These are phyloP conservation scores for Orbilia blumenaviensis DNA, from an alignment of 2,329 filamentous ascomycete species.

Conservation along the genomic window DNA sequence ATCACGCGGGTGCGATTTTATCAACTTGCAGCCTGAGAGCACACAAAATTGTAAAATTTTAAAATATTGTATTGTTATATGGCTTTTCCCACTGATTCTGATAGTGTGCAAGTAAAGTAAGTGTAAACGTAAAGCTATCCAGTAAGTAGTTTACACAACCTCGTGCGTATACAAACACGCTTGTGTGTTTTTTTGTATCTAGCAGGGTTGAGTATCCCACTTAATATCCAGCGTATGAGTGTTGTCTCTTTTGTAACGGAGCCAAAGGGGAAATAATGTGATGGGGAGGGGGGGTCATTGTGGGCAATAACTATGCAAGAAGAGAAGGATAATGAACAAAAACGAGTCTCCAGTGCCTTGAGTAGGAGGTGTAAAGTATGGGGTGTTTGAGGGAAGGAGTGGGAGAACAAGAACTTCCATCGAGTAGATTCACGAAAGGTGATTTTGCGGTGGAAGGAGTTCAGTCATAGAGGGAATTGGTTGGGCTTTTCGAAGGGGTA, in stretches of 20 bases:
- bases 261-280: not conserved
- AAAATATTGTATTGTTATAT: no score
- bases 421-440: not conserved
- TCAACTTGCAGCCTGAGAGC: no score
- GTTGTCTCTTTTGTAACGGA: not conserved
- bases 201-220: no score
- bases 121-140: no score
- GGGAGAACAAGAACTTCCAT: not conserved
- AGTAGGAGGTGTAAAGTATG: not conserved
- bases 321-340: not conserved
- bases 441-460: not conserved
- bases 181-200: no score
- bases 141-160: not conserved
- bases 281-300: no score
- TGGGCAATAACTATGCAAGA: no score
- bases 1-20: no score
- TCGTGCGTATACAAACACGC: not conserved
- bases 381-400: no score
- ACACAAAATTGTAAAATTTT: no score
- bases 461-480: not conserved
- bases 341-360: not conserved
- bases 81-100: no score
- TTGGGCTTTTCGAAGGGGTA: not conserved
- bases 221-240: not conserved
- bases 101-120: no score